Percentiles rank a stretch among this genome's conserved stretches.
Conservation (phyloP, 352 stramenopile genomes). For the Phytophthora tubulina region DNA sequence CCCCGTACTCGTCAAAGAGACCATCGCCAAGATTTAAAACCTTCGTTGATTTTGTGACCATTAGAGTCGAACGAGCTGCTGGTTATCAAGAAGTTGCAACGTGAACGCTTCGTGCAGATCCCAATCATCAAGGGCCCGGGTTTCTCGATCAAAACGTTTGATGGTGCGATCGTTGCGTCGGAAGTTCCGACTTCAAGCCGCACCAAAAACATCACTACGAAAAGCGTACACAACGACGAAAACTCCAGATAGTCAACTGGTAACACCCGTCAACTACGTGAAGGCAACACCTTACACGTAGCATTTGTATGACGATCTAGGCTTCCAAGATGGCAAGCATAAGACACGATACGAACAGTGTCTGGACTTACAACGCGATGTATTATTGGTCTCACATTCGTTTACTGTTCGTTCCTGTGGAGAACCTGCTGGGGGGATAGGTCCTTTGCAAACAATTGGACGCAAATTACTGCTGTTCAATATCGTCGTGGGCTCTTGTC, state of each 20-base stretch:
- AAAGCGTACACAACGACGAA: no score
- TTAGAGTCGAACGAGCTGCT: background rate
- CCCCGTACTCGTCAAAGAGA: constrained; percentile 32
- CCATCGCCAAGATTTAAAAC: constrained; percentile 52
- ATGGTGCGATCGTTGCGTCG: background rate
- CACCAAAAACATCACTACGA: no score
- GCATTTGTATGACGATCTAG: no score
- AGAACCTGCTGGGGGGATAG: background rate
- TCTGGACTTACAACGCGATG: background rate
- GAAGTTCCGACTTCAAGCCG: background rate
- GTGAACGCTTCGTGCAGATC: background rate
- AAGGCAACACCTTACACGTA: no score
- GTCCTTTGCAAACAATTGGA: constrained; percentile 23
- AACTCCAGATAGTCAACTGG: no score
- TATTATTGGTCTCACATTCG: background rate
- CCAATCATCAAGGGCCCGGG: background rate
- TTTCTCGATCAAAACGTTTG: background rate
- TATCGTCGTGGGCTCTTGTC: constrained; percentile 15
- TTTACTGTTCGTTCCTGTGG: background rate
- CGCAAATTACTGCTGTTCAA: constrained; percentile 34
- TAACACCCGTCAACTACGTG: no score
- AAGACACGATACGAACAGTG: background rate
- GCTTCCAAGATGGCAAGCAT: background rate
- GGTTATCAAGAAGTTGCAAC: background rate
- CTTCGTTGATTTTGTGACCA: background rate